phyloP scores from a whole-genome alignment of 169 alveolate species.

The Sarcocystis neurona region DNA sequence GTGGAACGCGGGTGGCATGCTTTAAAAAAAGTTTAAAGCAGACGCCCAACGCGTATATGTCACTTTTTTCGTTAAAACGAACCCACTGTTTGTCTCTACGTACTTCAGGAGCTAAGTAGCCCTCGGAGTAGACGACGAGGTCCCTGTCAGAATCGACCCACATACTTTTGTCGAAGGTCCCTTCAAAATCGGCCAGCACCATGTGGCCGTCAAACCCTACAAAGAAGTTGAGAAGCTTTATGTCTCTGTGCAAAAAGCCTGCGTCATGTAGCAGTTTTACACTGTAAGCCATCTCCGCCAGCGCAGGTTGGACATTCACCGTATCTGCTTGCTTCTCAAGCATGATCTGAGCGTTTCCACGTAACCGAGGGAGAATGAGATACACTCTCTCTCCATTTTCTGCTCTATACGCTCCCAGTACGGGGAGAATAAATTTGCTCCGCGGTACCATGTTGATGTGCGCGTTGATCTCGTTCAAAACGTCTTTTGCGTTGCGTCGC shows the following conservation, averaged over 20 bases:
- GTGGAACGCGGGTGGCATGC: constrained; percentile 13
- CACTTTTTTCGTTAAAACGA: constrained; percentile 34
- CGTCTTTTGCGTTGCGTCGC: background rate
- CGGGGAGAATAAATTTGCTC: constrained; percentile 43
- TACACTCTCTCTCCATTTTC: constrained; percentile 10
- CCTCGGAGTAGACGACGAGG: constrained; percentile 33
- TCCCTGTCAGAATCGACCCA: constrained; percentile 30
- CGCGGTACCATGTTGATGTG: constrained; percentile 27
- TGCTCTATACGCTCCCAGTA: constrained; percentile 49
- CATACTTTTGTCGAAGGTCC: constrained; percentile 37
- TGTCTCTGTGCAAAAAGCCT: constrained; percentile 60
- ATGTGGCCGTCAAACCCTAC: constrained; percentile 52
- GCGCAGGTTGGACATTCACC: constrained; percentile 36
- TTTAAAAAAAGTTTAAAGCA: constrained; percentile 26
- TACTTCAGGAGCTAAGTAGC: constrained; percentile 51
- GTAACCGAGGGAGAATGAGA: constrained; percentile 36
- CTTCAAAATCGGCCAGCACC: constrained; percentile 53
- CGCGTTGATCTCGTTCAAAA: constrained; percentile 23
- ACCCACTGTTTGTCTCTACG: constrained; percentile 27
- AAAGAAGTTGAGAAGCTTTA: constrained; percentile 46
- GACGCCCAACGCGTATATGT: constrained; percentile 56
- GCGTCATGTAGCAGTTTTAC: constrained; percentile 41
- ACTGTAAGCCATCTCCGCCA: constrained; percentile 55
- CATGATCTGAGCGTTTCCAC: constrained; percentile 28
- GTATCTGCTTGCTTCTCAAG: background rate